Evolutionary conservation across 257 asterid genomes (phyloP).

Genomic region (Lavandula angustifolia): DNA sequence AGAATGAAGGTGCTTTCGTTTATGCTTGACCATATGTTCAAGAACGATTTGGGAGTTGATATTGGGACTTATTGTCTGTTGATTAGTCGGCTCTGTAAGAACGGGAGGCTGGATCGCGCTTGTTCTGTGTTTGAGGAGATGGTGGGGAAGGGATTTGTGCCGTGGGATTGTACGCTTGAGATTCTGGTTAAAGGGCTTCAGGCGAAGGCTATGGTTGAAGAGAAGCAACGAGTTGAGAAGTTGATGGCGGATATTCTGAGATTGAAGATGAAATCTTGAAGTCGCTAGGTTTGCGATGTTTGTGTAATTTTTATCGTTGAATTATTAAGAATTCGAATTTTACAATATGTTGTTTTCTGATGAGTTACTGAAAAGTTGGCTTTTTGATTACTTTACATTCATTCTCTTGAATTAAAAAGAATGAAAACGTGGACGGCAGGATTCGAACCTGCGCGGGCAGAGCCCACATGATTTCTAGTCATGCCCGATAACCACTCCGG

Average conservation of each 20-base stretch:
- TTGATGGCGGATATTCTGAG: slow-evolving; percentile 37
- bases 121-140: slow-evolving; percentile 68
- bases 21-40: slow-evolving; percentile 78
- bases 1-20: slow-evolving; percentile 81
- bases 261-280: too few species aligned
- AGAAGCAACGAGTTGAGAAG: slow-evolving; percentile 53
- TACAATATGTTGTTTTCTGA: too few species aligned
- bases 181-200: slow-evolving; percentile 52
- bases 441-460: slow-evolving; percentile 99
- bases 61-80: slow-evolving; percentile 67
- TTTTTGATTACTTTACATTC: too few species aligned
- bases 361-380: too few species aligned
- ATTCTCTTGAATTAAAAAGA: too few species aligned
- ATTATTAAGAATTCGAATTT: too few species aligned
- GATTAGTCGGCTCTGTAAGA: slow-evolving; percentile 56
- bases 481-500: slow-evolving; percentile 99
- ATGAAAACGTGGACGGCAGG: too few species aligned
- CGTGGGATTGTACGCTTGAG: slow-evolving; percentile 47
- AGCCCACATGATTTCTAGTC: slow-evolving; percentile 99
- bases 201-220: slow-evolving; percentile 50
- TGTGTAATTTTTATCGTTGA: too few species aligned
- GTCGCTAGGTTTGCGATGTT: too few species aligned
- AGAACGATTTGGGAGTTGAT: slow-evolving; percentile 65
- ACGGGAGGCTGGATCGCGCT: slow-evolving; percentile 54
- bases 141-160: slow-evolving; percentile 65